Conservation (phyloP, 2,329 filamentous ascomycete genomes). For the Colletotrichum theobromicola region DNA sequence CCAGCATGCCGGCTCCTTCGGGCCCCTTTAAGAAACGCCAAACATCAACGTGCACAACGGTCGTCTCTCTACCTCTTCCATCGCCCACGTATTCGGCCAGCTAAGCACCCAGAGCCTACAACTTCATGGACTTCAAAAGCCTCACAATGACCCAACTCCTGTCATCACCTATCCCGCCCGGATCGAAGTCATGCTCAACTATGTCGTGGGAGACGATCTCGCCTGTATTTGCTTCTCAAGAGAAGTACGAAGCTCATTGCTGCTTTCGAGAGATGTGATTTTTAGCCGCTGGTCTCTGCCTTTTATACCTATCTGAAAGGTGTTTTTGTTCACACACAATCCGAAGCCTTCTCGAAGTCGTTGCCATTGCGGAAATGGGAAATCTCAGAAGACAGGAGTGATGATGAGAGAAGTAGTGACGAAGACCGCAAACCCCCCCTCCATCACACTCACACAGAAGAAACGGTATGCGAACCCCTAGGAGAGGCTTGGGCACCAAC, state of each 20-base stretch:
- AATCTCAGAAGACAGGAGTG: too few species aligned
- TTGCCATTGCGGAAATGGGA: too few species aligned
- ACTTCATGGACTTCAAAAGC: neutral
- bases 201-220: rapidly evolving
- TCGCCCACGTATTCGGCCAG: rapidly evolving
- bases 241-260: neutral
- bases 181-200: rapidly evolving
- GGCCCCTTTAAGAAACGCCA: too few species aligned
- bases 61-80: neutral
- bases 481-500: too few species aligned
- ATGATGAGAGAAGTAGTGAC: too few species aligned
- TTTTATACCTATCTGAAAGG: neutral
- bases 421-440: too few species aligned
- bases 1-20: too few species aligned
- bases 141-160: neutral
- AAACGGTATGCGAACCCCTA: too few species aligned
- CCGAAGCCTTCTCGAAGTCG: neutral
- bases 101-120: neutral
- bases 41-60: too few species aligned
- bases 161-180: rapidly evolving
- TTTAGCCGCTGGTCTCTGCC: rapidly evolving
- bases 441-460: too few species aligned
- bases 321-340: neutral
- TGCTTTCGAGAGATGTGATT: neutral
- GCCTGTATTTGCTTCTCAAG: rapidly evolving